Percentiles rank a stretch among this genome's conserved stretches.
phyloP scores from a whole-genome alignment of 179 eudicot genomes.

The Nepenthes alata region DNA sequence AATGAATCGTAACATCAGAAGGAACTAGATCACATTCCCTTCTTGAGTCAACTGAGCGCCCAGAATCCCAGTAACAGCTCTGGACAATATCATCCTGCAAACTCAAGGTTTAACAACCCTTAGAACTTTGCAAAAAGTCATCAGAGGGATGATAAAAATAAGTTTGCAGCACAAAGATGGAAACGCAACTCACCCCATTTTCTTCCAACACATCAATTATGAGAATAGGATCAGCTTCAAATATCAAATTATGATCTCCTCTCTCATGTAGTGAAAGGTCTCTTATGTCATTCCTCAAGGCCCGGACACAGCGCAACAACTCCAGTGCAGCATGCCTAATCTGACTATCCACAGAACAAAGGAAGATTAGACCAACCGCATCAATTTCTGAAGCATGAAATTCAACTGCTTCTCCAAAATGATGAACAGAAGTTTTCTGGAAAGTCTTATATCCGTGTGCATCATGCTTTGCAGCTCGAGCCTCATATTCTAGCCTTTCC shows the following conservation, averaged over 20 bases:
- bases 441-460: constrained; percentile 45
- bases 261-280: constrained; percentile 58
- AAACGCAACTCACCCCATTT: constrained; percentile 64
- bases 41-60: constrained; percentile 85
- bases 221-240: constrained; percentile 86
- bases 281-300: constrained; percentile 80
- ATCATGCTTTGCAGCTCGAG: constrained; percentile 46
- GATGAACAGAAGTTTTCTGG: constrained; percentile 75
- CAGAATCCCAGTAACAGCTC: constrained; percentile 94
- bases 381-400: constrained; percentile 95
- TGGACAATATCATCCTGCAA: constrained; percentile 96
- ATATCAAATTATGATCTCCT: constrained; percentile 42
- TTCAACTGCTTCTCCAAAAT: constrained; percentile 71
- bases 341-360: constrained; percentile 93
- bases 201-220: constrained; percentile 93
- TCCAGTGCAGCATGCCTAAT: constrained; percentile 94
- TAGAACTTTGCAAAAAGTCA: neutral
- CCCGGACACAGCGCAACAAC: constrained; percentile 90
- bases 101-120: neutral
- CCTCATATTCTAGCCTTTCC: constrained; percentile 58
- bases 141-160: neutral
- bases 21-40: constrained; percentile 87
- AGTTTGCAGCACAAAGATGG: constrained; percentile 3
- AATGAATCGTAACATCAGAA: constrained; percentile 81
- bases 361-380: constrained; percentile 94